These are phyloP conservation scores for Oryza coarctata DNA, from an alignment of 176 grass and related monocot species.

Conservation along the genomic window DNA sequence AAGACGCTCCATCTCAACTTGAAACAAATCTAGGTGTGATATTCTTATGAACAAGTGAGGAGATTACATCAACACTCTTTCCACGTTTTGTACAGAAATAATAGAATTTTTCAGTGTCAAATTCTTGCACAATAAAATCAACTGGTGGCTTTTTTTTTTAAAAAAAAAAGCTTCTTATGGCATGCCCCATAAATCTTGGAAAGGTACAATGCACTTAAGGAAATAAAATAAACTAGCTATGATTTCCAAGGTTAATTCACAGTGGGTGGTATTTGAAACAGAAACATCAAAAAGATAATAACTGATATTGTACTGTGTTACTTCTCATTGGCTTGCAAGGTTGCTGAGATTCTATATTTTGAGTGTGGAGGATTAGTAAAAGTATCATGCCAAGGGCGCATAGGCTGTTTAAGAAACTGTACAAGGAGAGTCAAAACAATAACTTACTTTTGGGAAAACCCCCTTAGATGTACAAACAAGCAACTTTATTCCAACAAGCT, in stretches of 20 bases:
- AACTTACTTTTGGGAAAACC: not conserved
- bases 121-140: not conserved
- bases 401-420: not conserved
- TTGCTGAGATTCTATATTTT: not conserved
- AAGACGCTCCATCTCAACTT: not conserved
- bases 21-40: not conserved
- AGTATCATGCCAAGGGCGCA: not conserved
- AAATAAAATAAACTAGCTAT: not conserved
- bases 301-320: not conserved
- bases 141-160: not conserved
- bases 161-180: not conserved
- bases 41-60: too few relatives aligned
- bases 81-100: not conserved
- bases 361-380: not conserved
- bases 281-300: not conserved
- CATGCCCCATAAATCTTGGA: not conserved
- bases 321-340: not conserved
- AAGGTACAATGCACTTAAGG: not conserved
- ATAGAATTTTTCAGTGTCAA: not conserved
- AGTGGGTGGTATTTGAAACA: not conserved
- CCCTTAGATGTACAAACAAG: not conserved
- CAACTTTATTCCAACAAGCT: conserved; percentile 22
- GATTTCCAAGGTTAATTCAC: not conserved
- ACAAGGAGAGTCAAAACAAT: not conserved
- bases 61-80: not conserved